These are phyloP conservation scores for Backusella westeae DNA, from an alignment of 192 early-diverging fungal genomes.

Conservation along the genomic window DNA sequence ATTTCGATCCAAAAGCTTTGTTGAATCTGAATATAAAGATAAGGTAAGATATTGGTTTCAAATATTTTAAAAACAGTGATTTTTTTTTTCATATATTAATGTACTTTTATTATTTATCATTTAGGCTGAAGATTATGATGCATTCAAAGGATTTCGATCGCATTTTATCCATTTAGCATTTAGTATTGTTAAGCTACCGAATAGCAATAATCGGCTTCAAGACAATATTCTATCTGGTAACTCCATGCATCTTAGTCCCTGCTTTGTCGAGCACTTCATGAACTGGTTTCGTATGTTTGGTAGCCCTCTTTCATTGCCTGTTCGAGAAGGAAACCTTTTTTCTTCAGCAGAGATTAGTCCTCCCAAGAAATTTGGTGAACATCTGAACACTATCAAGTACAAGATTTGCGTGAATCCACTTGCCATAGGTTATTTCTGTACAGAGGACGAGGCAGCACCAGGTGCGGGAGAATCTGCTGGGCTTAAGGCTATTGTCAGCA, in stretches of 20 bases:
- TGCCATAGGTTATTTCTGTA: conserved; percentile 29
- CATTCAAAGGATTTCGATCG: conserved; percentile 37
- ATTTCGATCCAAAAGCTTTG: conserved; percentile 24
- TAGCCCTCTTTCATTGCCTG: conserved; percentile 23
- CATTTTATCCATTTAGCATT: conserved; percentile 36
- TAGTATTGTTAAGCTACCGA: conserved; percentile 24
- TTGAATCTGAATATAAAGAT: neutral
- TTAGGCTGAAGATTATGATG: conserved; percentile 29
- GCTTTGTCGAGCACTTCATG: conserved; percentile 25
- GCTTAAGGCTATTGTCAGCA: conserved; percentile 25
- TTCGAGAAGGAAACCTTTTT: conserved; percentile 32
- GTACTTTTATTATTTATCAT: neutral
- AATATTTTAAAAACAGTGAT: neutral
- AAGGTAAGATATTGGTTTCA: conserved; percentile 1
- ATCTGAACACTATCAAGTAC: conserved; percentile 31
- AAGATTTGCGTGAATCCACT: conserved; percentile 31
- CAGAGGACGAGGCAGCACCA: conserved; percentile 16
- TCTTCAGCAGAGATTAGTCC: conserved; percentile 6
- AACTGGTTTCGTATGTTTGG: conserved; percentile 32
- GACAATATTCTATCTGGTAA: conserved; percentile 10
- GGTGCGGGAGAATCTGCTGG: conserved; percentile 23
- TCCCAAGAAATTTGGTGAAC: conserved; percentile 22
- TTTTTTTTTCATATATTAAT: neutral
- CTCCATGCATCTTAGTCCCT: conserved; percentile 34
- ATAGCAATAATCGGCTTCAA: neutral